A percentile compares a stretch with the other conserved stretches of the same genome.
Evolutionary conservation across 78 protist genomes (phyloP).

Genomic region (Carpediemonas membranifera): DNA sequence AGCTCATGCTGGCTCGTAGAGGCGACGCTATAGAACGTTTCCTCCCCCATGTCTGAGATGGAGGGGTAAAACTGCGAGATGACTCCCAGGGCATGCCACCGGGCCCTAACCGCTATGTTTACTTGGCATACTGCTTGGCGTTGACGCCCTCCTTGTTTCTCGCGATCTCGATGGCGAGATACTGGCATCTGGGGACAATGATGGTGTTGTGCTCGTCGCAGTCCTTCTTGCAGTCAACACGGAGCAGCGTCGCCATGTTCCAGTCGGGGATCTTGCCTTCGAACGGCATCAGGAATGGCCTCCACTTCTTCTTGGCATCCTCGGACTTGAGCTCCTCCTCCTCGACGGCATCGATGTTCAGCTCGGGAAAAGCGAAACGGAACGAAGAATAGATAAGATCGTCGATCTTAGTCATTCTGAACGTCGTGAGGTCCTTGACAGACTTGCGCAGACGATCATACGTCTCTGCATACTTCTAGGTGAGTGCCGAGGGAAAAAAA

Average conservation of each 20-base stretch:
- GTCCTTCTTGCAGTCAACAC: constrained; percentile 4
- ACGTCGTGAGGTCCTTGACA: background rate
- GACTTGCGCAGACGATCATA: background rate
- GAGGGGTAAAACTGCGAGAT: too few species aligned
- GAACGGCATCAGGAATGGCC: constrained; percentile 6
- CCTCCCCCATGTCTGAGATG: too few species aligned
- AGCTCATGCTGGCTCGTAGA: too few species aligned
- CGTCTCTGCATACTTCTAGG: background rate
- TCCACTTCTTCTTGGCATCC: constrained; percentile 11
- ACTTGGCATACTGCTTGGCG: too few species aligned
- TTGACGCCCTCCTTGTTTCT: constrained; percentile 24
- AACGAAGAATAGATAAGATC: constrained; percentile 10
- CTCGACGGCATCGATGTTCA: background rate
- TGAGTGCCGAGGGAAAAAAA: too few species aligned
- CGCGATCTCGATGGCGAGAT: constrained; percentile 26
- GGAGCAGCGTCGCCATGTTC: constrained; percentile 17
- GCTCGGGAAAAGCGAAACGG: constrained; percentile 11
- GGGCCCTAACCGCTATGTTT: too few species aligned
- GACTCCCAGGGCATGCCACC: too few species aligned
- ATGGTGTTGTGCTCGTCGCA: constrained; percentile 11
- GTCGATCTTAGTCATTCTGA: background rate
- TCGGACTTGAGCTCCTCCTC: constrained; percentile 11
- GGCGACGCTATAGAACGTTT: too few species aligned
- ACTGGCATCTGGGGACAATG: constrained; percentile 19
- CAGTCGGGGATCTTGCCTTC: constrained; percentile 2